phyloP scores from a whole-genome alignment of 192 early-diverging fungal species.

The Coemansia sp. region DNA sequence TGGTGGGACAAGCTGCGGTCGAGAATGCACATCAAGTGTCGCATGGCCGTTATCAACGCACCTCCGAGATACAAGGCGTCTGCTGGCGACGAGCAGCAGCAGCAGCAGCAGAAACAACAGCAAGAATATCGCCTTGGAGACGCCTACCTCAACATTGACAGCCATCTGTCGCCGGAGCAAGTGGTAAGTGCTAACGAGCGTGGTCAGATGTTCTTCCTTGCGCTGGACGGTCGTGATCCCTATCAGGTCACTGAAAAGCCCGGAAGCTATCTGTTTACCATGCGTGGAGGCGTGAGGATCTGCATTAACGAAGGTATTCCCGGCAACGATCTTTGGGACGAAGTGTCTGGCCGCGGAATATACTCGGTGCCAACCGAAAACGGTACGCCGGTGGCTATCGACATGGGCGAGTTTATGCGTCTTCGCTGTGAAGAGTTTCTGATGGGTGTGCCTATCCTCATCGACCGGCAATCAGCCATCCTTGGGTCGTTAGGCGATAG shows the following conservation, averaged over 20 bases:
- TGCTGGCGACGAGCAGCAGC: not conserved
- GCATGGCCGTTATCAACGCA: conserved; percentile 51
- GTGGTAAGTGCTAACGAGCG: conserved; percentile 15
- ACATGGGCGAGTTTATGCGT: conserved; percentile 47
- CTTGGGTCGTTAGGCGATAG: conserved; percentile 27
- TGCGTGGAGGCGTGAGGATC: conserved; percentile 53
- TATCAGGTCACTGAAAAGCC: conserved; percentile 53
- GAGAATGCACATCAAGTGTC: conserved; percentile 40
- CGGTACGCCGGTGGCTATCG: conserved; percentile 29
- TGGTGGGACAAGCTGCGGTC: conserved; percentile 62
- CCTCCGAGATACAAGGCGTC: not conserved
- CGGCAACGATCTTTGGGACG: conserved; percentile 50
- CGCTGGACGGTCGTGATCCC: conserved; percentile 53
- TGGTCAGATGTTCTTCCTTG: conserved; percentile 53
- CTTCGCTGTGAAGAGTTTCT: conserved; percentile 54
- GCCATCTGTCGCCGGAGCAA: conserved; percentile 1
- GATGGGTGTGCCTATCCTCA: conserved; percentile 54
- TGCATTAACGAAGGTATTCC: conserved; percentile 53
- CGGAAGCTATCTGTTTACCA: conserved; percentile 51
- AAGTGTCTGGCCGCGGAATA: conserved; percentile 38
- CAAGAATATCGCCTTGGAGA: not conserved
- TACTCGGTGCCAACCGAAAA: conserved; percentile 48
- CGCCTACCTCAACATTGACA: conserved; percentile 3
- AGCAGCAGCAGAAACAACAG: conserved; percentile 1
- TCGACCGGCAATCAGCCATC: conserved; percentile 39